These are phyloP conservation scores for Oidiodendron maius DNA, from an alignment of 495 filamentous ascomycete genomes.

Conservation along the genomic window DNA sequence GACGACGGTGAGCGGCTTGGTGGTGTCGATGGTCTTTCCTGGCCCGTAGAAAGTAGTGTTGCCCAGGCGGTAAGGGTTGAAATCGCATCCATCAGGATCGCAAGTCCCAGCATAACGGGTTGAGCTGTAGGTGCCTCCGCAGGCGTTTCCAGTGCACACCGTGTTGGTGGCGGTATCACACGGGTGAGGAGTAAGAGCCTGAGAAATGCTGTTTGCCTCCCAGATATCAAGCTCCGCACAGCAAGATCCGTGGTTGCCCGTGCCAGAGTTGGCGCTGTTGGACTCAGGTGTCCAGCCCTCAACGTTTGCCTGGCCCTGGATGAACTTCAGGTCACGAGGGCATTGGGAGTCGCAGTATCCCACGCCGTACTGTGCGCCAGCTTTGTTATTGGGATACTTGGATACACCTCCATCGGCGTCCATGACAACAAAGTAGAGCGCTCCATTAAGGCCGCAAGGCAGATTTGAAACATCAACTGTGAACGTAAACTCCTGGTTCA, in stretches of 20 bases:
- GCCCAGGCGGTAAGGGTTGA: constrained; percentile 63
- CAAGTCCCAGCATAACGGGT: constrained; percentile 52
- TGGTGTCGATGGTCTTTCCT: constrained; percentile 52
- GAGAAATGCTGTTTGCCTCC: constrained; percentile 59
- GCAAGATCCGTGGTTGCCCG: constrained; percentile 56
- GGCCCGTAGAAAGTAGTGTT: constrained; percentile 52
- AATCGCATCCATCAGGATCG: constrained; percentile 72
- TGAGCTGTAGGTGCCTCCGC: constrained; percentile 44
- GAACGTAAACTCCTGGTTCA: constrained; percentile 61
- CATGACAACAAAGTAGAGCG: constrained; percentile 72
- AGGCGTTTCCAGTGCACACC: constrained; percentile 43
- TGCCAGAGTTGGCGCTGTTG: constrained; percentile 48
- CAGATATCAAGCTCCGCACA: constrained; percentile 68
- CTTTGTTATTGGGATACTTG: constrained; percentile 49
- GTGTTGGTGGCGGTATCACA: constrained; percentile 21
- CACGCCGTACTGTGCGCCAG: constrained; percentile 63
- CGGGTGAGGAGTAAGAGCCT: constrained; percentile 55
- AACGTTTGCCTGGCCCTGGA: constrained; percentile 56
- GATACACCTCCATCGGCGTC: constrained; percentile 53
- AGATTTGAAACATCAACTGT: constrained; percentile 60
- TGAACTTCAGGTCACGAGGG: constrained; percentile 58
- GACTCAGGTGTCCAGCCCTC: constrained; percentile 43
- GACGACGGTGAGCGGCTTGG: constrained; percentile 56
- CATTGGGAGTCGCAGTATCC: constrained; percentile 76
- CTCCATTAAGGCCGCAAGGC: constrained; percentile 69